Evolutionary conservation across 208 protist species (phyloP).

Genomic region (Leishmania tropica): DNA sequence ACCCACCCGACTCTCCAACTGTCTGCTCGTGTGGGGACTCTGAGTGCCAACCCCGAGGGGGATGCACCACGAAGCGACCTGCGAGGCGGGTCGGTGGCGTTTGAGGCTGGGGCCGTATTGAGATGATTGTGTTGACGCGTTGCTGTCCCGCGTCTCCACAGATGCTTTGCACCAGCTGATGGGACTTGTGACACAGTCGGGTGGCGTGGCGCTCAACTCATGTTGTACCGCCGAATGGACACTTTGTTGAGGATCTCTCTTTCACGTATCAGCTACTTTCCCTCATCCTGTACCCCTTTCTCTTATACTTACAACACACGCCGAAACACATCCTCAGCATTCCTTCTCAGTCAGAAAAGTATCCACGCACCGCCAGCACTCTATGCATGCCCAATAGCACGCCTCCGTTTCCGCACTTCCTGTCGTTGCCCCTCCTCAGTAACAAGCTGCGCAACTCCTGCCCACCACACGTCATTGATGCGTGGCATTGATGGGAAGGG

Average conservation of each 20-base stretch:
- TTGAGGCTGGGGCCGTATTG: background rate
- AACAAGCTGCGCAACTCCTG: background rate
- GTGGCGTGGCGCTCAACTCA: background rate
- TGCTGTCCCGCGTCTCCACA: background rate
- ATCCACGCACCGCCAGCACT: background rate
- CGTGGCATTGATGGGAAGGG: background rate
- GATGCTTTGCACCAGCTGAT: background rate
- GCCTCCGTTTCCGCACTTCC: background rate
- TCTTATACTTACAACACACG: background rate
- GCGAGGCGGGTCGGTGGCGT: background rate
- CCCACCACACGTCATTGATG: background rate
- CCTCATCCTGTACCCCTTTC: background rate
- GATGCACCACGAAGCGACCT: background rate
- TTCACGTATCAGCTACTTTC: background rate
- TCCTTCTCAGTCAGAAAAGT: background rate
- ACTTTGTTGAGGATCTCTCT: background rate
- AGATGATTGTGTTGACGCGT: background rate
- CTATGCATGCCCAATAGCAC: background rate
- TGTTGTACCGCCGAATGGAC: background rate
- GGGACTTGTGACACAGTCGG: too few relatives aligned
- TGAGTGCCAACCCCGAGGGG: background rate
- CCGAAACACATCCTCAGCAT: background rate
- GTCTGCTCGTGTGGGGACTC: background rate
- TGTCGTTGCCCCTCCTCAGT: background rate
- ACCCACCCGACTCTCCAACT: background rate